phyloP scores from a whole-genome alignment of 2,329 filamentous ascomycete species.

The Penicillium concentricum region DNA sequence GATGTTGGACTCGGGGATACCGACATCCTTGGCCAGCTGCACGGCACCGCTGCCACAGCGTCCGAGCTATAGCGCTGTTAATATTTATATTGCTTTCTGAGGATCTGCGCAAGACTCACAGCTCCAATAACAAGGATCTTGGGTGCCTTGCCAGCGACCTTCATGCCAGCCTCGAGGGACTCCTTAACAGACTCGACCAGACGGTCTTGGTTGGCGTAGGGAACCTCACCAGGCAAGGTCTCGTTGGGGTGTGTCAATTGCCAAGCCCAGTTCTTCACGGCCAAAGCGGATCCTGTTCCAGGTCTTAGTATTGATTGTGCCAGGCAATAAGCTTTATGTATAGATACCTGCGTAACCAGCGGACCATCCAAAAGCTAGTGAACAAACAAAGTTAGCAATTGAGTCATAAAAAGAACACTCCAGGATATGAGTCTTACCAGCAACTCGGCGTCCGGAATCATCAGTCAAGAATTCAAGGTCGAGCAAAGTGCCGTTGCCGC shows the following conservation, averaged over 20 bases:
- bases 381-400: conserved; percentile 3
- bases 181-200: conserved; percentile 74
- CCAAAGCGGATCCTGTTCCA: conserved; percentile 62
- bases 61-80: conserved; percentile 32
- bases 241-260: conserved; percentile 70
- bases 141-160: conserved; percentile 66
- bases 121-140: conserved; percentile 81
- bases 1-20: conserved; percentile 68
- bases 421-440: conserved; percentile 28
- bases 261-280: conserved; percentile 78
- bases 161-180: conserved; percentile 64
- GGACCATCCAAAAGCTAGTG: conserved; percentile 56
- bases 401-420: neutral
- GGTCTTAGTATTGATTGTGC: conserved; percentile 6
- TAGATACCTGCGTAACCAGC: conserved; percentile 67
- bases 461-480: conserved; percentile 87
- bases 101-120: conserved; percentile 35
- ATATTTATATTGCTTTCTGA: neutral
- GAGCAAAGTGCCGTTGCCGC: conserved; percentile 72
- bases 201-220: conserved; percentile 66
- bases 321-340: neutral
- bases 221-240: conserved; percentile 61
- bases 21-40: conserved; percentile 72
- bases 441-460: conserved; percentile 60
- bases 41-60: conserved; percentile 84